Evolutionary conservation across 78 protist genomes (phyloP), one percentile per base, ranked within the genome.

Genomic region (Polysphondylium violaceum): DNA sequence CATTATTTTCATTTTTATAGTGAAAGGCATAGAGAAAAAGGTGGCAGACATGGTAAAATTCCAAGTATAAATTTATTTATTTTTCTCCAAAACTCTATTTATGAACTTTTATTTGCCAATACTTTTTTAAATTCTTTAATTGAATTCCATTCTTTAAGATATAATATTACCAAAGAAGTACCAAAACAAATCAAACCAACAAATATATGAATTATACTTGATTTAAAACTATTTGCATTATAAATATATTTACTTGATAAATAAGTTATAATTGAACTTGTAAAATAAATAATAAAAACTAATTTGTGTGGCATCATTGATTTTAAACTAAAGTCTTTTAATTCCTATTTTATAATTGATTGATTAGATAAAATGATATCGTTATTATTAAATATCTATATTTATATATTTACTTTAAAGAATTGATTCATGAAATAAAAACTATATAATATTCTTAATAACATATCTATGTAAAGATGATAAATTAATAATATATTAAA

Each of bases 361-460:
- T n/a, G n/a, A n/a, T n/a, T n/a, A n/a, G n/a, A n/a, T n/a, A n/a
- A n/a, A n/a, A n/a, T n/a, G n/a, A n/a, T n/a, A n/a, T n/a, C n/a
- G n/a, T n/a, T n/a, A n/a, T n/a, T n/a, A 2, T 44, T 19, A 7
- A 7, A 14, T 29, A 69, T 16, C 14, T 35, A 35, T 29, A 83
- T 38, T 1, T 40, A 55, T 53, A 38, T 53, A 31, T 35, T 21
- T 33, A 29, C 72, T 43, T 58, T 83, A 83, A 83, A 83, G 58
- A 83, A 83, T 25, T 50, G 8, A 55, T 69, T 69, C 69, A 69
- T 83, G 69, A 69, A 83, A 69, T 83, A 83, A 43, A 83, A 25
- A 69, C 78, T 83, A 83, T 83, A 83, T 17, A 67, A 38, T 12
- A 69, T 83, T 69, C 90, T 83, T 41, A 43, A 40, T 29, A 69